Percentiles rank a stretch among this genome's conserved stretches.
phyloP scores from a whole-genome alignment of 129 eudicot species.

The Lactuca sativa region DNA sequence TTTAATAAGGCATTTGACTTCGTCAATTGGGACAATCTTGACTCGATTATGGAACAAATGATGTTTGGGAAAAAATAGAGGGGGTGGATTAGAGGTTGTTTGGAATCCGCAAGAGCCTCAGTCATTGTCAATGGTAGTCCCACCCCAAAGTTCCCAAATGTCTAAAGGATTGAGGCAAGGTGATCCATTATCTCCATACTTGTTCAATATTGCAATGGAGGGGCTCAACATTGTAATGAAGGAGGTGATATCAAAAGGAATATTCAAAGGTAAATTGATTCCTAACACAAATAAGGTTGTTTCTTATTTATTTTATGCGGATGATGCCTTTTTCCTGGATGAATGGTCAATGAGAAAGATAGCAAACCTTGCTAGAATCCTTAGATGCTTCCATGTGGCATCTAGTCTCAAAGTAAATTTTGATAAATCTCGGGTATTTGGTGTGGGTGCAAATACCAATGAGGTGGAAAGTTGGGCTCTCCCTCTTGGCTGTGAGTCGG shows the following conservation, averaged over 20 bases:
- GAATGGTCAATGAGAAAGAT: background rate
- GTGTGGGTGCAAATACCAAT: background rate
- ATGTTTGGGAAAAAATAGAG: too few relatives aligned
- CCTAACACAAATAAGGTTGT: background rate
- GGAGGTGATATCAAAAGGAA: background rate
- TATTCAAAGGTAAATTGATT: background rate
- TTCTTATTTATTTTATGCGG: background rate
- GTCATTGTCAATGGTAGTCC: background rate
- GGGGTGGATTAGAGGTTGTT: too few relatives aligned
- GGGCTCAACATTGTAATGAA: background rate
- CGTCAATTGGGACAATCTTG: too few relatives aligned
- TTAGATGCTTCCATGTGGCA: background rate
- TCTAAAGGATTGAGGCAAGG: background rate
- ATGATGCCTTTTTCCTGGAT: background rate
- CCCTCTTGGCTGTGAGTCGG: background rate
- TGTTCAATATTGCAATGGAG: background rate
- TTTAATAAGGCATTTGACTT: background rate
- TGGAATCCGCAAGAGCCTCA: background rate
- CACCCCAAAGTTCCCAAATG: background rate
- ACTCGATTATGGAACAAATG: too few relatives aligned
- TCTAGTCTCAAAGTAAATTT: background rate
- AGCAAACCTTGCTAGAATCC: background rate
- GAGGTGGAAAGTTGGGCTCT: background rate
- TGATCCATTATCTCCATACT: background rate
- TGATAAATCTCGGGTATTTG: background rate